Evolutionary conservation across 2,329 filamentous ascomycete genomes (phyloP).

Genomic region (Basipetospora sp.): DNA sequence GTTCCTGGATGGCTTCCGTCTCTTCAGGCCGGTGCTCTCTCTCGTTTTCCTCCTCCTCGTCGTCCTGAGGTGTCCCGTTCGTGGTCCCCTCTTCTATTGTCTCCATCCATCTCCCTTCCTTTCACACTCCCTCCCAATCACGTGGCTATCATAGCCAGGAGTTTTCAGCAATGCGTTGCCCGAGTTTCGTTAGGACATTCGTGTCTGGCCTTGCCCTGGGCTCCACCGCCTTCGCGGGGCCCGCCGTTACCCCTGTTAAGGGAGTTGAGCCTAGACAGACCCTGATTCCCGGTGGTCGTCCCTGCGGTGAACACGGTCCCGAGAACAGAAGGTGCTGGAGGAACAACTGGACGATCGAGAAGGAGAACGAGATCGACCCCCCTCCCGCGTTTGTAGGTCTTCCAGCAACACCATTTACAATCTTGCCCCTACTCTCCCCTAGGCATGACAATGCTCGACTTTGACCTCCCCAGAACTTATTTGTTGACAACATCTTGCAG

Average conservation of each 20-base stretch:
- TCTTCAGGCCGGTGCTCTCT: neutral
- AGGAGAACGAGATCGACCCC: conserved; percentile 15
- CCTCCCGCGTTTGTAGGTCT: conserved; percentile 12
- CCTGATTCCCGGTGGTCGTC: conserved; percentile 11
- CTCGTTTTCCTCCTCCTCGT: neutral
- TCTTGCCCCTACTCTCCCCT: no score
- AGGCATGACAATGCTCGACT: no score
- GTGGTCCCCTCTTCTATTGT: neutral
- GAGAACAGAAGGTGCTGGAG: conserved; percentile 19
- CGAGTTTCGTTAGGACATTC: neutral
- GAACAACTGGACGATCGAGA: conserved; percentile 17
- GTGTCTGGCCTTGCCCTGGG: conserved; percentile 2
- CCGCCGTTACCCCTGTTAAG: neutral
- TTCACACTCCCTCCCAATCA: neutral
- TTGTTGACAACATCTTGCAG: no score
- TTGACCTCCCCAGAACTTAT: no score
- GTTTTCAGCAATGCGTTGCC: neutral
- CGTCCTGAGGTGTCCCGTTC: neutral
- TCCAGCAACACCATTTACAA: no score
- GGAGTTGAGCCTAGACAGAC: conserved; percentile 10
- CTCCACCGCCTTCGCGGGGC: neutral
- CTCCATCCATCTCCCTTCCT: neutral
- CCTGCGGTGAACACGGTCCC: conserved; percentile 16
- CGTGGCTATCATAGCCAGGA: neutral
- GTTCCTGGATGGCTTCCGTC: neutral